phyloP scores from a whole-genome alignment of 345 rosid genomes.

The Murraya paniculata region DNA sequence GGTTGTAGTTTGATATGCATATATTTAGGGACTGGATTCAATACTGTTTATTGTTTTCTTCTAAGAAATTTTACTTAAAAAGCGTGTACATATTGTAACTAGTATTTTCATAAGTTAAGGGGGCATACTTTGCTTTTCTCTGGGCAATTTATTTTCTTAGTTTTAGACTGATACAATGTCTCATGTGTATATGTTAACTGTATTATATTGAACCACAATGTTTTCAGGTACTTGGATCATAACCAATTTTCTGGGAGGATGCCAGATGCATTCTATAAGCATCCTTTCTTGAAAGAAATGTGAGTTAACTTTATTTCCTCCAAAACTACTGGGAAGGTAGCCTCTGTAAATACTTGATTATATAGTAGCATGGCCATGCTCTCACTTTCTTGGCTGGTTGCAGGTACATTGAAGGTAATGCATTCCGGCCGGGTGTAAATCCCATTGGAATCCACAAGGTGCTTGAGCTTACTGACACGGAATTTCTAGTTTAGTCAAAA shows the following conservation, averaged over 20 bases:
- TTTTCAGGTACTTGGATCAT: conserved; percentile 89
- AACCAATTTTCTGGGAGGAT: conserved; percentile 90
- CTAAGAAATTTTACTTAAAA: neutral
- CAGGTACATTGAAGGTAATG: conserved; percentile 87
- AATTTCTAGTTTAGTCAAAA: conserved; percentile 46
- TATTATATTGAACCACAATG: neutral
- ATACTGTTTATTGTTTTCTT: neutral
- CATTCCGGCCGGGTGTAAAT: conserved; percentile 76
- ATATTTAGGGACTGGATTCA: neutral
- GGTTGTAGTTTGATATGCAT: neutral
- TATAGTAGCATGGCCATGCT: neutral
- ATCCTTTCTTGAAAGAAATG: conserved; percentile 86
- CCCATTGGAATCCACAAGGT: conserved; percentile 84
- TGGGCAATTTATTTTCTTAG: neutral
- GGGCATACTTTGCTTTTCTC: neutral
- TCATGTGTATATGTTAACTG: neutral
- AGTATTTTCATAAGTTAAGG: neutral
- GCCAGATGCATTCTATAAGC: conserved; percentile 79
- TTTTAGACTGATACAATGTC: neutral
- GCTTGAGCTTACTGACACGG: conserved; percentile 83
- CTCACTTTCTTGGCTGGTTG: neutral
- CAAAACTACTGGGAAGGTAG: neutral
- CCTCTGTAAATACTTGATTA: neutral
- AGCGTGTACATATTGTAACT: neutral
- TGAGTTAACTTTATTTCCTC: conserved; percentile 34